Evolutionary conservation across 352 stramenopile genomes (phyloP).

Genomic region (Globisporangium camurandrum): DNA sequence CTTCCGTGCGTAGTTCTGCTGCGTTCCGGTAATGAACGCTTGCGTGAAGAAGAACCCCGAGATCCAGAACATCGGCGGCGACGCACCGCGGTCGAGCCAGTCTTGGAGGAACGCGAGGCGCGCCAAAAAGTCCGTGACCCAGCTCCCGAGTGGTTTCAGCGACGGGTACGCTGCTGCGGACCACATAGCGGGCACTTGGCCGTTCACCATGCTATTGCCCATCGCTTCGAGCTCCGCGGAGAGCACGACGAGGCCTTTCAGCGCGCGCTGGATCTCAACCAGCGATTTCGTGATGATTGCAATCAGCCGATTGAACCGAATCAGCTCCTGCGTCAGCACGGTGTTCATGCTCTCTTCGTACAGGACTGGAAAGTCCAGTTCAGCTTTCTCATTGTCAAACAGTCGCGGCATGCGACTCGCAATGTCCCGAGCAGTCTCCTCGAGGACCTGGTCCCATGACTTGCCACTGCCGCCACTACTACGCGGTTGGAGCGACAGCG

Average conservation of each 20-base stretch:
- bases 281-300: constrained; percentile 72
- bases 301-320: constrained; percentile 88
- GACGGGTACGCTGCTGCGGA: constrained; percentile 84
- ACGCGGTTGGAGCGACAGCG: constrained; percentile 86
- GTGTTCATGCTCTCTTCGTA: constrained; percentile 89
- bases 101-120: constrained; percentile 72
- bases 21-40: constrained; percentile 91
- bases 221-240: constrained; percentile 89
- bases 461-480: constrained; percentile 72
- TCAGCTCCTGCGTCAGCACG: constrained; percentile 86
- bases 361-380: constrained; percentile 74
- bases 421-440: constrained; percentile 87
- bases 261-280: constrained; percentile 85
- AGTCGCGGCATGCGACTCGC: constrained; percentile 46
- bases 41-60: constrained; percentile 94
- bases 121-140: constrained; percentile 88
- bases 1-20: constrained; percentile 91
- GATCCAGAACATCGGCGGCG: constrained; percentile 90
- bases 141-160: constrained; percentile 88
- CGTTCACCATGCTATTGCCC: constrained; percentile 91
- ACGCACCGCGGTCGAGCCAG: constrained; percentile 71
- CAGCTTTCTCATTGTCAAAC: constrained; percentile 90
- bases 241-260: constrained; percentile 92
- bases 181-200: constrained; percentile 85
- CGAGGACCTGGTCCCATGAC: constrained; percentile 85